These are phyloP conservation scores for Pseudomassariella vexata DNA, from an alignment of 2,329 filamentous ascomycete genomes.

Conservation along the genomic window DNA sequence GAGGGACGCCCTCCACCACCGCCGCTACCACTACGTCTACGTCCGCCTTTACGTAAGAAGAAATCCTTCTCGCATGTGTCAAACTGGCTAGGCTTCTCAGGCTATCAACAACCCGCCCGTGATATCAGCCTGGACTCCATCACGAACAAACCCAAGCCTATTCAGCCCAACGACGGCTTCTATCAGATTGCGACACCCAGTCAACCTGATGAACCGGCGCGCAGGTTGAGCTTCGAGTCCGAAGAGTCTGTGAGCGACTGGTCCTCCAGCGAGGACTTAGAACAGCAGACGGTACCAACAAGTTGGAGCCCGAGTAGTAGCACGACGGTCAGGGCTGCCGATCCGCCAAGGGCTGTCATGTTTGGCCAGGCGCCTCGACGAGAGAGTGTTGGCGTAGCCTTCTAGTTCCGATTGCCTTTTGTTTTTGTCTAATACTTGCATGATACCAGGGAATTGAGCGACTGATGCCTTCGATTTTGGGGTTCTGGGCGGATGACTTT, in stretches of 20 bases:
- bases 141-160: constrained; percentile 48
- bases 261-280: constrained; percentile 31
- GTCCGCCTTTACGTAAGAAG: constrained; percentile 59
- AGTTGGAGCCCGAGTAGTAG: constrained; percentile 44
- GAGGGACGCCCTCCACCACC: constrained; percentile 41
- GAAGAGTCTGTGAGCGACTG: constrained; percentile 45
- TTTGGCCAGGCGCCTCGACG: constrained; percentile 10
- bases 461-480: too few relatives aligned
- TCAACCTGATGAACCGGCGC: too few relatives aligned
- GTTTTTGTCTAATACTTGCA: too few relatives aligned
- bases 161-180: constrained; percentile 48
- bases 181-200: constrained; percentile 47
- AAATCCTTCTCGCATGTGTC: constrained; percentile 61
- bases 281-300: constrained; percentile 39
- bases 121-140: constrained; percentile 42
- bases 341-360: constrained; percentile 19
- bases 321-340: constrained; percentile 33
- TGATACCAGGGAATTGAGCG: too few relatives aligned
- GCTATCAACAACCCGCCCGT: constrained; percentile 26
- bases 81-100: constrained; percentile 48
- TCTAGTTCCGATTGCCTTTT: too few relatives aligned
- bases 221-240: constrained; percentile 37
- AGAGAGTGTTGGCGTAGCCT: constrained; percentile 7
- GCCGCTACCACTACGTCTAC: constrained; percentile 51
- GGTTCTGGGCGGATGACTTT: too few relatives aligned